Evolutionary conservation across 495 filamentous ascomycete genomes (phyloP).

Genomic region (Barbatosphaeria neglecta): DNA sequence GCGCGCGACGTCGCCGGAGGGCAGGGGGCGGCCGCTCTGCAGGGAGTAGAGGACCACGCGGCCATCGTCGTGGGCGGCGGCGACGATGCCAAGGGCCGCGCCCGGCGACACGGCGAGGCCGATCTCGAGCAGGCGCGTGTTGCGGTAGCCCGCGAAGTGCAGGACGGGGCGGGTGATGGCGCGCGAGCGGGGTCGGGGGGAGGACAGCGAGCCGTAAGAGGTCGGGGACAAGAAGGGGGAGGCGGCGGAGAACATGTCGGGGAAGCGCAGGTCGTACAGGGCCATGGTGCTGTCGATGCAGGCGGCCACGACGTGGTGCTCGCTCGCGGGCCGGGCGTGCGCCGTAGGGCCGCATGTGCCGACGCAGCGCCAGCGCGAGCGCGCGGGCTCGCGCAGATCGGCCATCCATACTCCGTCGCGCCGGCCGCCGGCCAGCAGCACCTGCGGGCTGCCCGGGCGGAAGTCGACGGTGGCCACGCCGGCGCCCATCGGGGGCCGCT

Average conservation of each 20-base stretch:
- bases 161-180: constrained; percentile 17
- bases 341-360: constrained; percentile 11
- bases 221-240: neutral
- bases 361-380: constrained; percentile 7
- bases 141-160: constrained; percentile 22
- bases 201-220: neutral
- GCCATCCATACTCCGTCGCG: constrained; percentile 14
- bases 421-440: constrained; percentile 27
- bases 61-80: constrained; percentile 29
- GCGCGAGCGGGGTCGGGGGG: neutral
- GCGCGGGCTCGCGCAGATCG: constrained; percentile 16
- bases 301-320: constrained; percentile 24
- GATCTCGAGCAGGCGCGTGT: constrained; percentile 16
- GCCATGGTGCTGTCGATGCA: constrained; percentile 21
- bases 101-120: constrained; percentile 29
- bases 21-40: constrained; percentile 18
- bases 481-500: constrained; percentile 5
- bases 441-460: constrained; percentile 9
- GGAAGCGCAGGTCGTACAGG: constrained; percentile 28
- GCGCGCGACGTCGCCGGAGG: constrained; percentile 2
- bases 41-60: constrained; percentile 29
- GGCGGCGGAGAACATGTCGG: neutral
- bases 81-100: constrained; percentile 19
- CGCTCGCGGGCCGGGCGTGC: constrained; percentile 17
- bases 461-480: constrained; percentile 17